Evolutionary conservation across 2,329 filamentous ascomycete genomes (phyloP).

Genomic region (Orbilia javanica): DNA sequence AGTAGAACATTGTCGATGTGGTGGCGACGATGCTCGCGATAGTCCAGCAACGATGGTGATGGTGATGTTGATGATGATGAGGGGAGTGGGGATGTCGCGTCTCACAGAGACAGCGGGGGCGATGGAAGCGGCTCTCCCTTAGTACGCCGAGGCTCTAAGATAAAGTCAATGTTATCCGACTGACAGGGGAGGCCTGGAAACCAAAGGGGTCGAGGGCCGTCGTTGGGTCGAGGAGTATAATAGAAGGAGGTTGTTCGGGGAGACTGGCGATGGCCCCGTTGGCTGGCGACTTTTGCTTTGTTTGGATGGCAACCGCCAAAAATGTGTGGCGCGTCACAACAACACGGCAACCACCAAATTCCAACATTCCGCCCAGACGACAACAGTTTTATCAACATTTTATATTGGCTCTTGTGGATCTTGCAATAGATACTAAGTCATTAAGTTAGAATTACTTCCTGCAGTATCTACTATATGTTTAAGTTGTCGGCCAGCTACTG

Average conservation of each 20-base stretch:
- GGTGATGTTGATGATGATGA: background rate
- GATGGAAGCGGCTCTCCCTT: slow-evolving; percentile 6
- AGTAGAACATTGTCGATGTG: slow-evolving; percentile 85
- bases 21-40: background rate
- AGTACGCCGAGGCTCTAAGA: background rate
- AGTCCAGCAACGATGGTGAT: background rate
- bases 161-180: slow-evolving; percentile 1
- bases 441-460: no score
- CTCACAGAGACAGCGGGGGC: slow-evolving; percentile 51
- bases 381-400: no score
- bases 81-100: slow-evolving; percentile 29
- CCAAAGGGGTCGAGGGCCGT: background rate
- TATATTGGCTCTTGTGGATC: no score
- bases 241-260: slow-evolving; percentile 12
- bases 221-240: background rate
- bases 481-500: no score
- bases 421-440: no score
- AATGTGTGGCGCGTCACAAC: slow-evolving; percentile 46
- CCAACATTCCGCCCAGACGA: background rate
- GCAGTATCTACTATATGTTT: no score
- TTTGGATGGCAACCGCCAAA: slow-evolving; percentile 40
- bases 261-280: slow-evolving; percentile 22
- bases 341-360: slow-evolving; percentile 26
- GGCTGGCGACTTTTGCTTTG: slow-evolving; percentile 41
- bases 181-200: background rate